These are phyloP conservation scores for Cenchrus fungigraminus DNA, from an alignment of 176 grass and related monocot species.

Conservation along the genomic window DNA sequence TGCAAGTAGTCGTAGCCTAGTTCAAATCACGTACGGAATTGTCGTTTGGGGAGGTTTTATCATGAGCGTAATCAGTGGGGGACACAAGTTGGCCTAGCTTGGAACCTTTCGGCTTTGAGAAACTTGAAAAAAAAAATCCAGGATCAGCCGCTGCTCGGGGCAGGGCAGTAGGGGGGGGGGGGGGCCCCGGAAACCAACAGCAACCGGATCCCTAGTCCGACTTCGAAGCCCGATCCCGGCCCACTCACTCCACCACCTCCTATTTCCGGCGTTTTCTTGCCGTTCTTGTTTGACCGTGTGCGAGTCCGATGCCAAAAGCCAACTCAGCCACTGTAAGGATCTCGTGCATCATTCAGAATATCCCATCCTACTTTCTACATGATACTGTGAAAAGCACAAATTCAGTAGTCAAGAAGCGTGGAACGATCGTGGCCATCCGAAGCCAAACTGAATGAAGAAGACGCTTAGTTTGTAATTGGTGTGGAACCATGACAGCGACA, in stretches of 20 bases:
- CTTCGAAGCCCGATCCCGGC: neutral
- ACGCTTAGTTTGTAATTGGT: neutral
- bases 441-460: neutral
- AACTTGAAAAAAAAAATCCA: neutral
- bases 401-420: neutral
- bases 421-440: neutral
- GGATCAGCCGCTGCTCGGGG: neutral
- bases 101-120: neutral
- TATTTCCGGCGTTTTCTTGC: neutral
- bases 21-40: neutral
- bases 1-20: neutral
- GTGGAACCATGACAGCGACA: neutral
- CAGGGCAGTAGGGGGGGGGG: neutral
- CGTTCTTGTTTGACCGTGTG: neutral
- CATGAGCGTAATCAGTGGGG: neutral
- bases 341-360: neutral
- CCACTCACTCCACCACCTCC: neutral
- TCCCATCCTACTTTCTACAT: neutral
- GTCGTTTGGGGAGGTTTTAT: neutral
- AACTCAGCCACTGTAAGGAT: neutral
- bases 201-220: conserved; percentile 1
- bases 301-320: neutral
- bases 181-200: conserved; percentile 26
- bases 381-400: neutral
- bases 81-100: neutral